Base-by-base conservation (phyloP, 1,284 basidiomycete species). In the Apiotrichum sp. region DNA sequence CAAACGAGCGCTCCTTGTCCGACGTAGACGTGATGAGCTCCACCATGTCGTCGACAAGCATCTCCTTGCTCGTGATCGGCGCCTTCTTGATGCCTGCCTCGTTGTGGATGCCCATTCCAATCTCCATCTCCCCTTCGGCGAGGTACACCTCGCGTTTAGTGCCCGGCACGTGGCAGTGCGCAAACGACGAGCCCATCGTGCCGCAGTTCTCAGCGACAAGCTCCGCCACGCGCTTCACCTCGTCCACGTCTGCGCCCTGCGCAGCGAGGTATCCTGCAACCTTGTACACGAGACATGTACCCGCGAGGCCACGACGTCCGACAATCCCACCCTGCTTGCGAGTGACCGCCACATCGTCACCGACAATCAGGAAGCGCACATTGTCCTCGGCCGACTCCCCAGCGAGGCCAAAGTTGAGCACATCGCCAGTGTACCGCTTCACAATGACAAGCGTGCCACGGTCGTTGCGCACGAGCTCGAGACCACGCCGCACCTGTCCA, bases 211-310 rank as follows among this genome's bases (percentile, higher is more conserved):
- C 78, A 1, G 86, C 80, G 35, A 87, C 81, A 77, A 83, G 85
- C 70, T 87, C 80, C 0, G 89, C 87, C 9, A 87, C 65, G 36
- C 77, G 72, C 71, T 87, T 82, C 6, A 93, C 88, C 52, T 87
- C 82, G 49, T 88, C 82, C n/a, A 96, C 80, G 53, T 78, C 78
- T 0, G 78, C 86, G 3, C 89, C 89, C 47, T 80, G 75, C n/a
- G 83, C 77, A 0, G 91, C 88, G 4, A 91, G 76, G 1, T 88
- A 89, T 39, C 89, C 88, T 1, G 89, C 89, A 47, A 93, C 83
- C 78, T 97, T 97, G 80, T 96, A 95, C 1, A 92, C 89, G 9
- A 97, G 77, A 6, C 91, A 86, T 2, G 89, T 92, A 2, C 92
- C 92, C 0, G 91, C 90, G 7, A 93, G 81, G 51, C 91, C 91